Evolutionary conservation across 768 basidiomycete species (phyloP).

Genomic region (Psilocybe subaeruginosa): DNA sequence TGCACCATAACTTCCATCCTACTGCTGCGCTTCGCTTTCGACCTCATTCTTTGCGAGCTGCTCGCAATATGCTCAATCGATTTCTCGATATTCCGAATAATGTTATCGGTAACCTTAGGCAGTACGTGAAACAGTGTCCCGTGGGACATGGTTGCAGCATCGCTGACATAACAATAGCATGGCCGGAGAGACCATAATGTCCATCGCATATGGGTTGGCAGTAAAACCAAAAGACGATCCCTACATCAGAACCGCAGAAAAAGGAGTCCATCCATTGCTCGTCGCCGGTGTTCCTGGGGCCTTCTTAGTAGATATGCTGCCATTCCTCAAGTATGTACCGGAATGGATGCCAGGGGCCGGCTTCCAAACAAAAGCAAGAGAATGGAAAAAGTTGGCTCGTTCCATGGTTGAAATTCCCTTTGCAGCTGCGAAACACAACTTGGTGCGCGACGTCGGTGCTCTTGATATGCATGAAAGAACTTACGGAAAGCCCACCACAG

Average conservation of each 20-base stretch:
- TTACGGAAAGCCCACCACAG: neutral
- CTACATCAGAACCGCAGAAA: slow-evolving; percentile 42
- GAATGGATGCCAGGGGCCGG: slow-evolving; percentile 62
- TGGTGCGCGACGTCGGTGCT: slow-evolving; percentile 21
- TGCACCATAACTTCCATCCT: slow-evolving; percentile 24
- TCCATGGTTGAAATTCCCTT: slow-evolving; percentile 45
- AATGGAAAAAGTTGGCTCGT: slow-evolving; percentile 41
- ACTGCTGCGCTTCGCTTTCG: slow-evolving; percentile 25
- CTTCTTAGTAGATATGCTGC: slow-evolving; percentile 47
- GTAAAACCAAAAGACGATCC: slow-evolving; percentile 43
- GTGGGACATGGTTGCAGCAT: neutral
- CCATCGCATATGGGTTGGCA: slow-evolving; percentile 39
- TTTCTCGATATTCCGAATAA: slow-evolving; percentile 36
- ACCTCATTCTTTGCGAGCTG: slow-evolving; percentile 22
- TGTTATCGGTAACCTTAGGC: slow-evolving; percentile 35
- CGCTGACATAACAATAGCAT: neutral
- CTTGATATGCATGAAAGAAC: too few relatives aligned
- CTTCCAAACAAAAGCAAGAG: slow-evolving; percentile 53
- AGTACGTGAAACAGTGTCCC: slow-evolving; percentile 28
- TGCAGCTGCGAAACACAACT: slow-evolving; percentile 23
- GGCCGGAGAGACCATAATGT: slow-evolving; percentile 31
- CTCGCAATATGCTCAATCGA: slow-evolving; percentile 29
- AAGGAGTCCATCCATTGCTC: slow-evolving; percentile 35
- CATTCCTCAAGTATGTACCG: slow-evolving; percentile 47
- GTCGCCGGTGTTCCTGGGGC: slow-evolving; percentile 41